Evolutionary conservation across 257 asterid genomes (phyloP).

Genomic region (Solanum corneliomulleri): DNA sequence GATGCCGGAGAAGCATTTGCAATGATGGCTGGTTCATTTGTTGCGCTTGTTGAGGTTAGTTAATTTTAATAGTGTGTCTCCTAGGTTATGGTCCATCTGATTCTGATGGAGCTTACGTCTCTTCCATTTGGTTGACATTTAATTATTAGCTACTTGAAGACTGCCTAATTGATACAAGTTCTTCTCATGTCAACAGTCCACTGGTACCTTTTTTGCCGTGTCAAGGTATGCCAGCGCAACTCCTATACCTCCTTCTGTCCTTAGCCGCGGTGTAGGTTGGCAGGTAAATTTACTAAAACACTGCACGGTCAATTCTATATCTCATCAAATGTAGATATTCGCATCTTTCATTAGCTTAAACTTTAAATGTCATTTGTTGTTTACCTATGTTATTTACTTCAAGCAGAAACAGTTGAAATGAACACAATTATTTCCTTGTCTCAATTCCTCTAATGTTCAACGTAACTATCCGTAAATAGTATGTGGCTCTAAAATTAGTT

Average conservation of each 20-base stretch:
- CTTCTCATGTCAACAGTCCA: constrained; percentile 37
- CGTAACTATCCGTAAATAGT: background rate
- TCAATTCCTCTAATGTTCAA: background rate
- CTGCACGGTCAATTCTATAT: background rate
- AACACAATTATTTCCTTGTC: background rate
- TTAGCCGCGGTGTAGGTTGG: constrained; percentile 96
- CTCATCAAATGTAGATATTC: background rate
- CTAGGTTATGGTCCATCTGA: background rate
- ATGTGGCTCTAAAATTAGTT: background rate
- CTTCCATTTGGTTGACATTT: background rate
- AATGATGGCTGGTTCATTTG: constrained; percentile 92
- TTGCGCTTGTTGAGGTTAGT: constrained; percentile 79
- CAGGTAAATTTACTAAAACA: constrained; percentile 38
- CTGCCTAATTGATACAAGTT: background rate
- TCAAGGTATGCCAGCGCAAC: constrained; percentile 93
- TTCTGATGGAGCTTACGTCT: background rate
- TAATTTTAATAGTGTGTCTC: background rate
- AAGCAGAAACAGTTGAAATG: background rate
- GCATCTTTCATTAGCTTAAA: background rate
- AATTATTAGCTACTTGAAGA: background rate
- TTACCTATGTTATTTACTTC: background rate
- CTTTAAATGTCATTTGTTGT: background rate
- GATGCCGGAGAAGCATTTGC: constrained; percentile 93
- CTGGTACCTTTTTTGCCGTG: constrained; percentile 83
- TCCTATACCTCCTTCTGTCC: constrained; percentile 85